Evolutionary conservation across 2,329 filamentous ascomycete genomes (phyloP), one percentile per base, ranked within the genome.

Genomic region (Aspergillaceae sp.): DNA sequence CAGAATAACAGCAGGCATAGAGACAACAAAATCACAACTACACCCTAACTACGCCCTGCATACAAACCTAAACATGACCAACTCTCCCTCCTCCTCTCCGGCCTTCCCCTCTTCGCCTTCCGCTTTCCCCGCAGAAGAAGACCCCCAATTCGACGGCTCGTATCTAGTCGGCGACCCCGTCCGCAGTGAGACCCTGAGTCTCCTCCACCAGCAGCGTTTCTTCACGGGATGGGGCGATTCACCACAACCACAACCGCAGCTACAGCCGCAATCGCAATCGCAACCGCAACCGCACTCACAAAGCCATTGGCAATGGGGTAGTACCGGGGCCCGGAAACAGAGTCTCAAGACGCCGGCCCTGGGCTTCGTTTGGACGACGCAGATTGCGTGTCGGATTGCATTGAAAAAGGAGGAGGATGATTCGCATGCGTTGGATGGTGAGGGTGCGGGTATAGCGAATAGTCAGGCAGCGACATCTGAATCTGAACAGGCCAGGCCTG

Each of bases 171-270:
- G 66, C 58, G 49, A 67, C 35, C 57, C 63, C 2, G 56, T 57
- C 10, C 62, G 63, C 11, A 63, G 61, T 37, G 74, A 79, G 8
- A 79, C 83, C 0, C 74, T 96, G 34, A 77, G 80, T 30, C 78
- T 96, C 6, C 84, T 94, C 56, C 86, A 96, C 66, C 91, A 97
- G 67, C 88, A 96, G 64, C 79, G 86, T 38, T 96, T 90, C 80
- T 94, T 96, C 68, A 94, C 90, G 3, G 90, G 92, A 52, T 96
- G 92, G 91, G 89, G 91, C 26, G 87, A 94, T 63, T 75, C 82
- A 46, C 70, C 19, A 19, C 19, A 19, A 19, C 19, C 19, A 19
- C 19, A 19, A 19, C 19, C 19, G 19, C 19, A 19, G 19, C 19
- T 19, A 19, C 19, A 19, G 2, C 19, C 19, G 2, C 19, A 19